phyloP scores from a whole-genome alignment of 139 green algal species.

The Astrephomene gubernaculifera region DNA sequence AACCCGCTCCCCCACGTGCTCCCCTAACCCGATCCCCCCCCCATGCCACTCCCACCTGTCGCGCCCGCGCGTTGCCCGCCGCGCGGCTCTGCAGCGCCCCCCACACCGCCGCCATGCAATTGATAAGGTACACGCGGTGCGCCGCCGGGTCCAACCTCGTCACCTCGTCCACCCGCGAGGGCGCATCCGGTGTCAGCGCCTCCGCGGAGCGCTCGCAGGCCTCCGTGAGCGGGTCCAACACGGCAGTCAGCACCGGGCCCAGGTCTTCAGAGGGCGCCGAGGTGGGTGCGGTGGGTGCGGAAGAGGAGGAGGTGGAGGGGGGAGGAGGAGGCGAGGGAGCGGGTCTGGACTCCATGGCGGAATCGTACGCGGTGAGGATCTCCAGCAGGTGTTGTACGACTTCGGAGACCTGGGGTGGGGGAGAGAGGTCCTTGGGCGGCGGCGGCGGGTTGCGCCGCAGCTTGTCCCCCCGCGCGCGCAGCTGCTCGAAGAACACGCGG shows the following conservation, averaged over 20 bases:
- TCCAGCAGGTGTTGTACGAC: conserved; percentile 69
- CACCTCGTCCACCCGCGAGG: conserved; percentile 63
- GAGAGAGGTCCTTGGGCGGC: conserved; percentile 74
- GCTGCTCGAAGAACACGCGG: conserved; percentile 79
- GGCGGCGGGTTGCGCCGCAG: conserved; percentile 74
- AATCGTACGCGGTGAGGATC: conserved; percentile 76
- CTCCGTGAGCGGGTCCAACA: conserved; percentile 82
- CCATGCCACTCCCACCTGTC: neutral
- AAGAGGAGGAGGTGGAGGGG: too few relatives aligned
- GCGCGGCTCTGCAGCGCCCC: conserved; percentile 30
- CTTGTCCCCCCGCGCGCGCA: conserved; percentile 74
- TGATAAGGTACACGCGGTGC: conserved; percentile 79
- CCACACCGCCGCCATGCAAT: conserved; percentile 76
- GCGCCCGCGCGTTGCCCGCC: neutral
- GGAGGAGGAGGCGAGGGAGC: too few relatives aligned
- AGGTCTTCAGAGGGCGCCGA: conserved; percentile 29
- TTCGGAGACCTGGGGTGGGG: conserved; percentile 78
- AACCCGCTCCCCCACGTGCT: neutral
- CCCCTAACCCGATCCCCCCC: neutral
- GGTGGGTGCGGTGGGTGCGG: too few relatives aligned
- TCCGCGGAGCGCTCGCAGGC: conserved; percentile 66
- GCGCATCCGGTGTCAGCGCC: conserved; percentile 60
- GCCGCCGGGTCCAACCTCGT: conserved; percentile 65
- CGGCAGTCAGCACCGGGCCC: conserved; percentile 65
- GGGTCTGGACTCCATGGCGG: conserved; percentile 50